phyloP scores from a whole-genome alignment of 176 grass and related monocot genomes.

The Tuctoria greenei region DNA sequence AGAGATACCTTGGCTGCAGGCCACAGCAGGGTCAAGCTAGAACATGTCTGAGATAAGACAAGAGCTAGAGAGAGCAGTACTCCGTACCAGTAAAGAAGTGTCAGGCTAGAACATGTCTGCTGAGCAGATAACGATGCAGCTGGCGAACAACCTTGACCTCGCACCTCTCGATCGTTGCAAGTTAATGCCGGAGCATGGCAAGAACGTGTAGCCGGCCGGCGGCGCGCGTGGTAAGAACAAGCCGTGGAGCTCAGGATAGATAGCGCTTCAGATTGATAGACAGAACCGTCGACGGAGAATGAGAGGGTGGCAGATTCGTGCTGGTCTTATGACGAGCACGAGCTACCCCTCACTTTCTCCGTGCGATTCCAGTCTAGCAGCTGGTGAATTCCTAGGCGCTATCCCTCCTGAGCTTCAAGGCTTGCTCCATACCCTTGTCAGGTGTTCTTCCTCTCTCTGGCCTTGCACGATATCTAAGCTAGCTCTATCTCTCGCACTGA shows the following conservation, averaged over 20 bases:
- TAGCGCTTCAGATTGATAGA: slow-evolving; percentile 47
- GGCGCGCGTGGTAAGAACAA: slow-evolving; percentile 40
- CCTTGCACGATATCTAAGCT: background rate
- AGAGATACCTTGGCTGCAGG: slow-evolving; percentile 16
- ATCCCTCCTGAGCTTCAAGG: slow-evolving; percentile 76
- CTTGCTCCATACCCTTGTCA: slow-evolving; percentile 40
- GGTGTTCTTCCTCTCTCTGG: background rate
- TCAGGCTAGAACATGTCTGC: too few species aligned
- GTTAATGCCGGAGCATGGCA: too few species aligned
- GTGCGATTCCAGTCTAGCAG: slow-evolving; percentile 25
- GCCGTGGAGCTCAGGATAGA: slow-evolving; percentile 69
- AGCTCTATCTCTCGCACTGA: background rate
- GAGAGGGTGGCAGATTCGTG: background rate
- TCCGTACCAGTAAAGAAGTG: too few species aligned
- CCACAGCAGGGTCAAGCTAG: slow-evolving; percentile 19
- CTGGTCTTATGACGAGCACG: too few species aligned
- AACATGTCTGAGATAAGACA: background rate
- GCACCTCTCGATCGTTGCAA: too few species aligned
- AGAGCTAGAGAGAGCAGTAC: background rate
- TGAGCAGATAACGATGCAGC: too few species aligned
- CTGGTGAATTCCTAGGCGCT: slow-evolving; percentile 41
- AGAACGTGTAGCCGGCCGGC: background rate
- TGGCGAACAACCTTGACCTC: too few species aligned
- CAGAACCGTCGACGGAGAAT: slow-evolving; percentile 26
- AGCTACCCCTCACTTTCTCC: slow-evolving; percentile 4